Percentiles rank a stretch among this genome's conserved stretches.
These are phyloP conservation scores for Naganishia onofrii DNA, from an alignment of 768 basidiomycete genomes.

Conservation along the genomic window DNA sequence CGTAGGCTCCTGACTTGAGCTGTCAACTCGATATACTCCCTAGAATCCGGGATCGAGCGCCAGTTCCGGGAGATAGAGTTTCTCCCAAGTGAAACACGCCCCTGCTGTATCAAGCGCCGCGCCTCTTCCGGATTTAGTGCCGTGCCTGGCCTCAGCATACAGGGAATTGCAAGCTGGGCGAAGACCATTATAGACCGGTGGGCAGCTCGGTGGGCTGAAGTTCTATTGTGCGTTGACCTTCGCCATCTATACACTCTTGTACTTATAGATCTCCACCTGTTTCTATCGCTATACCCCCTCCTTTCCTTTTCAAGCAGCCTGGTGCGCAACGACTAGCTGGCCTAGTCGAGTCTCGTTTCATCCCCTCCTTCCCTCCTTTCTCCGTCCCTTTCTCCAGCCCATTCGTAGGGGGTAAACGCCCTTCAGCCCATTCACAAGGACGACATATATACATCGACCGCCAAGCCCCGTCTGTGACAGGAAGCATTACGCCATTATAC, in stretches of 20 bases:
- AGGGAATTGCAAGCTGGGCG: not conserved
- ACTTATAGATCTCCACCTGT: not conserved
- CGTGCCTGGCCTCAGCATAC: not conserved
- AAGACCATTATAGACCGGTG: not conserved
- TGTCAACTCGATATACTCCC: not conserved
- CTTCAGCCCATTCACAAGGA: not conserved
- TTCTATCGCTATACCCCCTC: not conserved
- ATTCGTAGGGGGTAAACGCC: not conserved
- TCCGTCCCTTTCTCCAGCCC: not conserved
- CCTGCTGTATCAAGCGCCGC: not conserved
- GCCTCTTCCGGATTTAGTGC: not conserved
- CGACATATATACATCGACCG: not conserved
- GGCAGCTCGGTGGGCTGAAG: not conserved
- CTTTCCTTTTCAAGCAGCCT: not conserved
- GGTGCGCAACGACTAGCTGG: slow-evolving; percentile 6
- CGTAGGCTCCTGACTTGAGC: too few species aligned
- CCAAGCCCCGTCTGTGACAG: not conserved
- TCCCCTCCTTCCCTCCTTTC: not conserved
- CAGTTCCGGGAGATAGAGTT: not conserved
- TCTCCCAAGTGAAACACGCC: not conserved
- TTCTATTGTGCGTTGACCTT: not conserved
- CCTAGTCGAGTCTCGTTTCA: slow-evolving; percentile 7
- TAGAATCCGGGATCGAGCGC: not conserved
- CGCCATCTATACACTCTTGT: not conserved
- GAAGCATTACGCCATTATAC: not conserved